These are phyloP conservation scores for Polytrichum formosum DNA, from an alignment of 225 moss, liverwort and hornwort genomes.

Conservation along the genomic window DNA sequence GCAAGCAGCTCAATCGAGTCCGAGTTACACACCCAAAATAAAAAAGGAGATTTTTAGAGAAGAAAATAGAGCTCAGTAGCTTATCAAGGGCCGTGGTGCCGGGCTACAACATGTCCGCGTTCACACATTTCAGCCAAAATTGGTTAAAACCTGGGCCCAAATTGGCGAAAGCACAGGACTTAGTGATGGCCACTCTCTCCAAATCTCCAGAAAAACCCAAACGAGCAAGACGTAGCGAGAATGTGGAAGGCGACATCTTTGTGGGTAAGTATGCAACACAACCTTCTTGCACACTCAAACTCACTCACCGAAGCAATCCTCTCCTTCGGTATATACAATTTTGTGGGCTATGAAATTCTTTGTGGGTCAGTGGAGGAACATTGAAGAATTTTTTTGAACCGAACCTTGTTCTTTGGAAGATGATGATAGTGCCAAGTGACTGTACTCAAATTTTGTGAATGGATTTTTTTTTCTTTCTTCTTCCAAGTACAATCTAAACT, in stretches of 20 bases:
- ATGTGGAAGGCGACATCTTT: slow-evolving; percentile 39
- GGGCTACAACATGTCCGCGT: too few relatives aligned
- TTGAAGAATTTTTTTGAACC: neutral
- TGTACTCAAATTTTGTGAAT: neutral
- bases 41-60: too few relatives aligned
- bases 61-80: too few relatives aligned
- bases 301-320: neutral
- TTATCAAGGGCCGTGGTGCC: too few relatives aligned
- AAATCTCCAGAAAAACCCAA: slow-evolving; percentile 1
- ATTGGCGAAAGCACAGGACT: neutral
- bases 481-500: neutral
- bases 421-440: neutral
- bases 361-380: neutral
- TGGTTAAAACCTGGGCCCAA: too few relatives aligned
- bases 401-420: neutral
- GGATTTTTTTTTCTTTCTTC: too few relatives aligned
- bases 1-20: too few relatives aligned
- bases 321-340: neutral
- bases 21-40: too few relatives aligned
- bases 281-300: neutral
- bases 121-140: too few relatives aligned
- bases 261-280: slow-evolving; percentile 22
- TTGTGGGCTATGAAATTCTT: neutral
- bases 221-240: slow-evolving; percentile 32
- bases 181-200: neutral